Evolutionary conservation across 768 basidiomycete species (phyloP), one percentile per base, ranked within the genome.

Genomic region (Clavulina sp.): DNA sequence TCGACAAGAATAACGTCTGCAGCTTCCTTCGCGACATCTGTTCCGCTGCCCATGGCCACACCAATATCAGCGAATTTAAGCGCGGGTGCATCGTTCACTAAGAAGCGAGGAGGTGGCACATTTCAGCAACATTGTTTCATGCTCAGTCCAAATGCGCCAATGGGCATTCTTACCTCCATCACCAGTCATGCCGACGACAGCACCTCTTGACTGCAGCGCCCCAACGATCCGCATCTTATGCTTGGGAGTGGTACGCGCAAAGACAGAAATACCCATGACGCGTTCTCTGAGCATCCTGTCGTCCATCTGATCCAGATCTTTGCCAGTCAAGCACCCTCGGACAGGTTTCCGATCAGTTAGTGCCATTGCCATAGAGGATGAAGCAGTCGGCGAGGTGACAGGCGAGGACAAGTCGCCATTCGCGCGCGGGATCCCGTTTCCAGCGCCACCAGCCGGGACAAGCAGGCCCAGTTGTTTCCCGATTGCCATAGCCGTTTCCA

Each of bases 11-110:
- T 95, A 59, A 91, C 80, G 67, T 97, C 89, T 4, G 93, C 92
- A 5, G 92, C 92, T 66, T 96, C 93, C 66, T 97, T 97, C 24
- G 93, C 91, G 7, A 97, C 93, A 62, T 97, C 93, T 19, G 93
- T 95, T n/a, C 93, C 93, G 55, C 84, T 87, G 52, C 93, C 93
- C 93, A 97, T 97, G 34, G 88, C 86, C 50, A 97, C 78, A 9
- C 93, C 93, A 59, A 97, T 95, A 62, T 96, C 92, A 2, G 93
- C 92, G 87, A 89, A 88, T 67, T 92, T 95, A 55, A 96, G 69
- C 36, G 93, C 92, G 2, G 92, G 93, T 0, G 93, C 91, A 59
- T 97, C 93, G 63, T 97, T 97, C 16, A 96, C 92, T 76, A 47
- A 9, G n/a, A 5, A 43, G 5, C n/a, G 4, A 16, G 6, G n/a